These are phyloP conservation scores for Thielaviopsis punctulata DNA, from an alignment of 2,329 filamentous ascomycete genomes.

Conservation along the genomic window DNA sequence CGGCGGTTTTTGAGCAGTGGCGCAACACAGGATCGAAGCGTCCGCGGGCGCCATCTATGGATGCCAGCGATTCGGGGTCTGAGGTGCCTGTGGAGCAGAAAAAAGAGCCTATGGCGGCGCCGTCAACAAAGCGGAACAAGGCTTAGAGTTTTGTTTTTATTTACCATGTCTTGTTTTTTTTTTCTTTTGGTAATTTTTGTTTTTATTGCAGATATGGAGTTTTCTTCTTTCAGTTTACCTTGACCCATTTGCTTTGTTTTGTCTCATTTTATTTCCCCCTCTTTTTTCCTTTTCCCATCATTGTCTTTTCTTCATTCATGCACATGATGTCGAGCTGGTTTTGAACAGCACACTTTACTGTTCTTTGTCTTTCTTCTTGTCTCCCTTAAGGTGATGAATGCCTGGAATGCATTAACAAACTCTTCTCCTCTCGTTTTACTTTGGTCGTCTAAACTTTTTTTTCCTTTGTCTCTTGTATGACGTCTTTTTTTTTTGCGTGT, in stretches of 20 bases:
- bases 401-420: background rate
- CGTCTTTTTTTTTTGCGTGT: background rate
- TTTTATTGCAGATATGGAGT: background rate
- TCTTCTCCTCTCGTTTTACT: background rate
- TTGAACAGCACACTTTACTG: background rate
- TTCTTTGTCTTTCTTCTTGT: background rate
- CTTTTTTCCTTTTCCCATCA: background rate
- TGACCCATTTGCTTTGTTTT: too few relatives aligned
- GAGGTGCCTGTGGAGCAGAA: background rate
- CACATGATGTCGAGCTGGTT: too few relatives aligned
- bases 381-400: background rate
- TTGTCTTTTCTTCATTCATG: background rate
- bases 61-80: background rate
- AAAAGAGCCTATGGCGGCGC: background rate
- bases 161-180: background rate
- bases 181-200: background rate
- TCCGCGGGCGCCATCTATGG: conserved; percentile 20
- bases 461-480: background rate
- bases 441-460: background rate
- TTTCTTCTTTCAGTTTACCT: background rate
- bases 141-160: background rate
- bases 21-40: conserved; percentile 21
- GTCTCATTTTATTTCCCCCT: background rate
- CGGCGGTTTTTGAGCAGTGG: conserved; percentile 10
- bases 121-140: conserved; percentile 2